Percentiles rank a stretch among this genome's conserved stretches.
Evolutionary conservation across 345 rosid genomes (phyloP).

Genomic region (Cardamine resedifolia): DNA sequence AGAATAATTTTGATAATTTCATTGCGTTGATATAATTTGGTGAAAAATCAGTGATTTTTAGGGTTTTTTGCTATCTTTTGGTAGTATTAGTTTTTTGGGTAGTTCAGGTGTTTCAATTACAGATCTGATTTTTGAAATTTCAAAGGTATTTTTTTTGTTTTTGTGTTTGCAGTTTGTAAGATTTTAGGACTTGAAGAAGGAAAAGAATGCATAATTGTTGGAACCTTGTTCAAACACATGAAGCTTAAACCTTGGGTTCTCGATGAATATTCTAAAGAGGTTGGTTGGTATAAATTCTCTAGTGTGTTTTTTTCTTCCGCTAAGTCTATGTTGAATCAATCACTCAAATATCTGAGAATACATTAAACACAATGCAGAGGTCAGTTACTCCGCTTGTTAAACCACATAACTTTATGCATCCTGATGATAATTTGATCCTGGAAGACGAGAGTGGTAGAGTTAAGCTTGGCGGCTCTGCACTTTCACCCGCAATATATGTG

Average conservation of each 20-base stretch:
- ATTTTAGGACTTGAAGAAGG: conserved; percentile 79
- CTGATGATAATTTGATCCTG: conserved; percentile 73
- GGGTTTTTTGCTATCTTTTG: neutral
- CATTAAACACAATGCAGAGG: conserved; percentile 55
- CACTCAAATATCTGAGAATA: conserved; percentile 14
- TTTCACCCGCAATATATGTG: conserved; percentile 63
- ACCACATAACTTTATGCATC: conserved; percentile 81
- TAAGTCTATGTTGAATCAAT: conserved; percentile 14
- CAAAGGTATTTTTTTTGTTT: neutral
- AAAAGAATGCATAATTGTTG: conserved; percentile 82
- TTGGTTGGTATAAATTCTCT: conserved; percentile 20
- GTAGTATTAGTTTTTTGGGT: neutral
- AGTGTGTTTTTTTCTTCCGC: neutral
- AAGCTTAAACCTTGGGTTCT: conserved; percentile 92
- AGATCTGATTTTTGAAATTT: conserved; percentile 13
- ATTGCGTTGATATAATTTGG: neutral
- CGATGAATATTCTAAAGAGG: conserved; percentile 96
- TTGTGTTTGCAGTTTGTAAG: conserved; percentile 61
- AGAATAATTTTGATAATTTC: neutral
- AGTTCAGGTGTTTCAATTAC: neutral
- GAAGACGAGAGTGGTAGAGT: conserved; percentile 99
- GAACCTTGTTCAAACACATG: conserved; percentile 94
- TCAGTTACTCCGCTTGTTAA: conserved; percentile 69
- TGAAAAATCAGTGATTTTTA: neutral
- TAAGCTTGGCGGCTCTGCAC: conserved; percentile 64